phyloP scores from a whole-genome alignment of 108 stramenopile species.

The Nitzschia putrida region DNA sequence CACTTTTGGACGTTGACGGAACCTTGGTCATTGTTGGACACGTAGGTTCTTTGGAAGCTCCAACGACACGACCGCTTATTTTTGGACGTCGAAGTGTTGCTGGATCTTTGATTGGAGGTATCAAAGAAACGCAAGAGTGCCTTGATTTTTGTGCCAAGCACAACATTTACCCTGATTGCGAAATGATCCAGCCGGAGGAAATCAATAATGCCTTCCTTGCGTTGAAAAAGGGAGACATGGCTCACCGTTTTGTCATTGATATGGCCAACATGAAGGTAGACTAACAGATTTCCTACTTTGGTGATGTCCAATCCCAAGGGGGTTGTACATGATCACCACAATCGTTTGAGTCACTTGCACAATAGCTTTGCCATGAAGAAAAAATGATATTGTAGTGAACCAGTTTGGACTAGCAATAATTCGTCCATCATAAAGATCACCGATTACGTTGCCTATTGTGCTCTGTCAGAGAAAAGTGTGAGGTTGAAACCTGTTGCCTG shows the following conservation, averaged over 20 bases:
- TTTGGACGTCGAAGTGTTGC: slow-evolving; percentile 13
- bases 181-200: slow-evolving; percentile 26
- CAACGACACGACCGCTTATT: slow-evolving; percentile 14
- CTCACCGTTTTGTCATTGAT: slow-evolving; percentile 10
- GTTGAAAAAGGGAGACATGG: not conserved
- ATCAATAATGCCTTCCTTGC: not conserved
- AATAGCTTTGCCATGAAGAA: no score
- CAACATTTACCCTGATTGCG: slow-evolving; percentile 37
- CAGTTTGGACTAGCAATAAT: no score
- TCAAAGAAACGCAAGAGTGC: slow-evolving; percentile 52
- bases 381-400: no score
- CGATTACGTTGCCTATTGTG: no score
- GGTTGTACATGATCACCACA: no score
- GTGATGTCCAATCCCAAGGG: no score
- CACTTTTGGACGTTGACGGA: slow-evolving; percentile 34
- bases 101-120: slow-evolving; percentile 53
- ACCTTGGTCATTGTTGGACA: slow-evolving; percentile 36
- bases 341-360: no score
- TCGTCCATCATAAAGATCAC: no score
- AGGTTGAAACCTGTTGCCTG: no score
- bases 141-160: slow-evolving; percentile 54
- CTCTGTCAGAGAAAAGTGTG: no score
- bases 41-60: slow-evolving; percentile 10
- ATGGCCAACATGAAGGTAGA: not conserved
- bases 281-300: no score